A percentile compares a stretch with the other conserved stretches of the same genome.
phyloP scores from a whole-genome alignment of 1,284 basidiomycete species.

The Austroboletus novae-zelandiae region DNA sequence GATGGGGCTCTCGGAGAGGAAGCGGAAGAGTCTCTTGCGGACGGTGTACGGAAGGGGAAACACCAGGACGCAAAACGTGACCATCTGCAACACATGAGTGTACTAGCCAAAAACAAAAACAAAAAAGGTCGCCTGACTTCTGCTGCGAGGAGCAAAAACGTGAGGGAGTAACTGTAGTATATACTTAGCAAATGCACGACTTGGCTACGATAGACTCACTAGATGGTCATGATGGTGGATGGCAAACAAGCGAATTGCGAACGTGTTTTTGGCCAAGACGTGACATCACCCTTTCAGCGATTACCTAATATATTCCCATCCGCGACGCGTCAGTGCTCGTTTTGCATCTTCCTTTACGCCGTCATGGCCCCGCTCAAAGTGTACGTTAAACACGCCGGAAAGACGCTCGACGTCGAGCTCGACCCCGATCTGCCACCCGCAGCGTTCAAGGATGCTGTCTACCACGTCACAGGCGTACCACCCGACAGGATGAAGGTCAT shows the following conservation, averaged over 20 bases:
- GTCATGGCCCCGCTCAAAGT: slow-evolving; percentile 67
- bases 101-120: not conserved
- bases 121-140: slow-evolving; percentile 43
- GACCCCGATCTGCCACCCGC: slow-evolving; percentile 67
- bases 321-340: slow-evolving; percentile 24
- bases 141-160: slow-evolving; percentile 72
- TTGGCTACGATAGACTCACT: slow-evolving; percentile 42
- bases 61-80: slow-evolving; percentile 71
- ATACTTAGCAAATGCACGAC: not conserved
- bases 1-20: slow-evolving; percentile 68
- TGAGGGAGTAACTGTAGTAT: slow-evolving; percentile 61
- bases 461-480: slow-evolving; percentile 83
- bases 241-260: not conserved
- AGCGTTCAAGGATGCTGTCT: slow-evolving; percentile 82
- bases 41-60: slow-evolving; percentile 75
- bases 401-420: slow-evolving; percentile 64
- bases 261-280: slow-evolving; percentile 16
- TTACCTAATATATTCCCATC: slow-evolving; percentile 33
- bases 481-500: slow-evolving; percentile 95
- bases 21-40: slow-evolving; percentile 71
- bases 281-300: slow-evolving; percentile 22
- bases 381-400: slow-evolving; percentile 90
- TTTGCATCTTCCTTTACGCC: not conserved
- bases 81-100: slow-evolving; percentile 46
- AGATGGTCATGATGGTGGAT: slow-evolving; percentile 66